These are phyloP conservation scores for Plasmodium gallinaceum DNA, from an alignment of 169 alveolate genomes.

Conservation along the genomic window DNA sequence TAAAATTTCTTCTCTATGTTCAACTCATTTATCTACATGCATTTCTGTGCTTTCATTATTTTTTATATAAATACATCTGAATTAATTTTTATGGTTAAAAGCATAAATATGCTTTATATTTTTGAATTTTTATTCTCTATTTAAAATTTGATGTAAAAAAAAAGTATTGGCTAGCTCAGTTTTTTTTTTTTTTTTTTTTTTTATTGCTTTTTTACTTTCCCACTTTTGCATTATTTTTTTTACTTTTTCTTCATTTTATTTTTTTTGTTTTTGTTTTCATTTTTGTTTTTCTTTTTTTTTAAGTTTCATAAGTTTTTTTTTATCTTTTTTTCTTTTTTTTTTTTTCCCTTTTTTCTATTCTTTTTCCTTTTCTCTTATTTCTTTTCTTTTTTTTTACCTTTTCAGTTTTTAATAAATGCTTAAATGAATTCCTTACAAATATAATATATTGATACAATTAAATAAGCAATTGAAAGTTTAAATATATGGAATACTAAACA, in stretches of 20 bases:
- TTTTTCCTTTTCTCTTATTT: too few species aligned
- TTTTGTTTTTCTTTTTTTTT: too few species aligned
- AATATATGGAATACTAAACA: too few species aligned
- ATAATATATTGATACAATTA: too few species aligned
- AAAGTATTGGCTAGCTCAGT: slow-evolving; percentile 40
- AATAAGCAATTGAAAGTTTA: too few species aligned
- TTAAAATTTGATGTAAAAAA: background rate
- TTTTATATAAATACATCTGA: background rate
- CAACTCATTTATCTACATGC: slow-evolving; percentile 21
- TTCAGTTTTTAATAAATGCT: too few species aligned
- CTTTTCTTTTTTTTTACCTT: background rate
- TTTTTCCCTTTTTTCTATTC: too few species aligned
- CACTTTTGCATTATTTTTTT: background rate
- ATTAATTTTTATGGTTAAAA: background rate
- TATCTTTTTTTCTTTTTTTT: too few species aligned
- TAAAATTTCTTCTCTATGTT: background rate
- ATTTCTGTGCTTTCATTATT: slow-evolving; percentile 10
- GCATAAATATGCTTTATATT: background rate
- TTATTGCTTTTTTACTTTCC: too few species aligned
- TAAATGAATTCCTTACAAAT: too few species aligned
- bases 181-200: background rate
- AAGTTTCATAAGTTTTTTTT: too few species aligned
- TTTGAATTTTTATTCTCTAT: too few species aligned
- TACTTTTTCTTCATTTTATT: background rate
- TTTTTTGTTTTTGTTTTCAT: background rate